Evolutionary conservation across 305 asterid species (phyloP), one percentile per base, ranked within the genome.

Genomic region (Solanum hybrid): DNA sequence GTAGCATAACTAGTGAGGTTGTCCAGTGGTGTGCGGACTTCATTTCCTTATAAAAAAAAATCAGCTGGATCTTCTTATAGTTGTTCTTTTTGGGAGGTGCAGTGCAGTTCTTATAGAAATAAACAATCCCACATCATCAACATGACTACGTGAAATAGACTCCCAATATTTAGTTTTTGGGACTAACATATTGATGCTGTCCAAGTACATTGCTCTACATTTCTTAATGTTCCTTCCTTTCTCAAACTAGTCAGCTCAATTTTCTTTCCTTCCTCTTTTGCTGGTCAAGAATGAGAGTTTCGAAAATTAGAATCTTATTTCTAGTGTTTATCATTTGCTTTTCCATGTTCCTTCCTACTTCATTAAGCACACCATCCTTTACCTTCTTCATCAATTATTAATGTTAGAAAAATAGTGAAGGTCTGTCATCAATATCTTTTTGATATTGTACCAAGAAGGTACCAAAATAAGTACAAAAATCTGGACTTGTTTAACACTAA

Each of bases 211-310:
- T 39, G 70, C 24, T 80, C 65, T 27, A 26, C 87, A 27, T 82
- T 82, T 41, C 87, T 82, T 41, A 39, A 15, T 82, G 39, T 45
- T 83, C 87, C 87, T 9, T 41, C 15, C 27, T 5, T 83, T 83
- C 75, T 45, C 73, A 41, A 83, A 45, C 39, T 83, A 83, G 73
- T 83, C 87, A 27, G 10, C 87, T 6, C 73, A 27, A 17, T 45
- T 83, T 29, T 41, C 27, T 27, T 41, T 41, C 87, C 73, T 41
- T 27, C 87, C 38, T 83, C 87, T 83, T 37, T 82, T 45, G 87
- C 73, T 83, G 73, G 73, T 83, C 87, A 83, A 83, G 73, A 83
- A 83, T 83, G 73, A 83, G 73, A 45, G 29, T 83, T 83, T 29
- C 24, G 38, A 83, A 82, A 29, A 45, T 83, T 83, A 29, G 6